A percentile compares a stretch with the other conserved stretches of the same genome.
These are phyloP conservation scores for Discostella stelligeroides DNA, from an alignment of 108 stramenopile genomes.

Conservation along the genomic window DNA sequence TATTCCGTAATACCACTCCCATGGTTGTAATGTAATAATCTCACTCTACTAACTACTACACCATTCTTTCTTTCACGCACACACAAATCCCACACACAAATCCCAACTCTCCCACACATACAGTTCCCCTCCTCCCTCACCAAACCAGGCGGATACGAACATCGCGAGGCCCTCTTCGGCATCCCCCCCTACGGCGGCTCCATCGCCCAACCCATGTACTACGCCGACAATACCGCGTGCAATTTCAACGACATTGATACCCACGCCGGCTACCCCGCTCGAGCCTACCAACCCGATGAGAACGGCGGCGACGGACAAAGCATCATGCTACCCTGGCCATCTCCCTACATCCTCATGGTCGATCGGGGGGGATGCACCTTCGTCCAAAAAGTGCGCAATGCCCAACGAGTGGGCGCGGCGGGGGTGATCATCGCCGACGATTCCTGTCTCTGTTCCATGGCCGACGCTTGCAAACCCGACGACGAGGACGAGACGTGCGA, in stretches of 20 bases:
- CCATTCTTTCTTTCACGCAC: neutral
- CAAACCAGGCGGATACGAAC: conserved; percentile 81
- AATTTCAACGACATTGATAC: conserved; percentile 63
- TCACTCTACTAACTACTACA: neutral
- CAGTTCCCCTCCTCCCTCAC: conserved; percentile 70
- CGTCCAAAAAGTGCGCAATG: conserved; percentile 84
- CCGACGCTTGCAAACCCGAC: conserved; percentile 40
- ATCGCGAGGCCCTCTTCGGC: conserved; percentile 95
- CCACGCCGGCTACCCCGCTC: conserved; percentile 44
- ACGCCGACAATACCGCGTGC: conserved; percentile 77
- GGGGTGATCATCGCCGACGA: conserved; percentile 93
- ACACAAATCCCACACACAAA: too few species aligned
- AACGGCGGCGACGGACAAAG: conserved; percentile 29
- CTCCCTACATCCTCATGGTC: conserved; percentile 86
- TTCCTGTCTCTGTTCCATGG: conserved; percentile 77
- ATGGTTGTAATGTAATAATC: neutral
- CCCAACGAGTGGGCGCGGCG: conserved; percentile 90
- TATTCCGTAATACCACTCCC: too few species aligned
- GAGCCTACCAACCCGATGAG: conserved; percentile 5
- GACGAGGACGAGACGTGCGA: conserved; percentile 60
- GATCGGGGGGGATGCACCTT: conserved; percentile 87
- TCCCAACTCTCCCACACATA: too few species aligned
- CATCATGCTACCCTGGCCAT: conserved; percentile 52
- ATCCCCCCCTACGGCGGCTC: conserved; percentile 91
- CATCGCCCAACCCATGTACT: conserved; percentile 80